Evolutionary conservation across 805 yeast species (phyloP).

Genomic region (Torulaspora gathmanii): DNA sequence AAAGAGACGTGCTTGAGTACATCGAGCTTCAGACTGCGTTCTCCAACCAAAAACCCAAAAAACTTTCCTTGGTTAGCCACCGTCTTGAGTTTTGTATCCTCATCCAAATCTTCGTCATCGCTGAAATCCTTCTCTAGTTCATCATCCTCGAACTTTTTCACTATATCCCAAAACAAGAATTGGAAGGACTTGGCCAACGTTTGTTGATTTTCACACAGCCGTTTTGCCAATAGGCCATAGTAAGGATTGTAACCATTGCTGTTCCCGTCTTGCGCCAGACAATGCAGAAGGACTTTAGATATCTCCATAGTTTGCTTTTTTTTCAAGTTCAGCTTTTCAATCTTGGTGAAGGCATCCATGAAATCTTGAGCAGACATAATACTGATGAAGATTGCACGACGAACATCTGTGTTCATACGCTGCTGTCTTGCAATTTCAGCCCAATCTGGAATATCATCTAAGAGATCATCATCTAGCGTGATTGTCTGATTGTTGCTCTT

Average conservation of each 20-base stretch:
- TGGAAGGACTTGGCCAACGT: constrained; percentile 78
- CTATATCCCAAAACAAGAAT: constrained; percentile 81
- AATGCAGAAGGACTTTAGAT: constrained; percentile 78
- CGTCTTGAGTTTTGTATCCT: constrained; percentile 52
- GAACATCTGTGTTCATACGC: constrained; percentile 91
- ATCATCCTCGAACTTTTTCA: constrained; percentile 65
- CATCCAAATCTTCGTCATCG: constrained; percentile 40
- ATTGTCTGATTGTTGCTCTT: constrained; percentile 31
- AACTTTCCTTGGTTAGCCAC: constrained; percentile 73
- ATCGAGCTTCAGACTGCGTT: constrained; percentile 69
- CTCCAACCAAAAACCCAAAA: constrained; percentile 70
- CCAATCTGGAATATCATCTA: constrained; percentile 81
- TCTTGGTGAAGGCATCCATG: constrained; percentile 75
- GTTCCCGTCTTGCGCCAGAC: constrained; percentile 65
- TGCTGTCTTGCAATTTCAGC: constrained; percentile 76
- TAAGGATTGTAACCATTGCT: constrained; percentile 76
- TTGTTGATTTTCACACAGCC: constrained; percentile 65
- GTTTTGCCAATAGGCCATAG: constrained; percentile 73
- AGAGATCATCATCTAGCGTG: constrained; percentile 50
- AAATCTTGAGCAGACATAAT: constrained; percentile 94
- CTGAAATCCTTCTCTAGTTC: constrained; percentile 36
- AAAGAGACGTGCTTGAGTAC: constrained; percentile 69
- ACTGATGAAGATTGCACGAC: constrained; percentile 89
- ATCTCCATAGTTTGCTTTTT: constrained; percentile 80
- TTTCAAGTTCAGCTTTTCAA: constrained; percentile 75